Evolutionary conservation across 257 asterid species (phyloP).

Genomic region (Solanum microdontum): DNA sequence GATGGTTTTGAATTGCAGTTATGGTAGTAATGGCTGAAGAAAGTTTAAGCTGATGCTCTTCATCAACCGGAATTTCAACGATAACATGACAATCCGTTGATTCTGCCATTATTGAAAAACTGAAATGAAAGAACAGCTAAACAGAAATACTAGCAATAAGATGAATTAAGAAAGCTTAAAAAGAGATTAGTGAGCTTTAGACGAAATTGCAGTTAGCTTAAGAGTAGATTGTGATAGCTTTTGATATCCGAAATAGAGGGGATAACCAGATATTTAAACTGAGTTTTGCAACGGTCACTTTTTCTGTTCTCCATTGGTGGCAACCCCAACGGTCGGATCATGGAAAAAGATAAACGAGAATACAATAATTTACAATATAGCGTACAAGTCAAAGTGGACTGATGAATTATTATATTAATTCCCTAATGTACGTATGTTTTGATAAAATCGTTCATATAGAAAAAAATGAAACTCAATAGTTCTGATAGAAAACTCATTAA

Average conservation of each 20-base stretch:
- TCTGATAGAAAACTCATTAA: no score
- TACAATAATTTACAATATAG: background rate
- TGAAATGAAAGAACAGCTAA: background rate
- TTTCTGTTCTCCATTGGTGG: constrained; percentile 13
- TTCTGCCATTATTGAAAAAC: constrained; percentile 39
- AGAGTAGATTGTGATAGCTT: constrained; percentile 2
- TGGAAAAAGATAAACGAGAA: background rate
- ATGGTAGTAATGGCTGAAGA: constrained; percentile 13
- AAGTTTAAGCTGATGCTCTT: constrained; percentile 40
- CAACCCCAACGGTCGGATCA: constrained; percentile 21
- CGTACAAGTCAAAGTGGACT: no score
- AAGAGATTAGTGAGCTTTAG: background rate
- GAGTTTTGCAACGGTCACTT: constrained; percentile 45
- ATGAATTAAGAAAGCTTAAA: background rate
- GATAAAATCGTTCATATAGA: no score
- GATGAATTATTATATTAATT: no score
- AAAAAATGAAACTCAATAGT: no score
- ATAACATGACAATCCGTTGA: constrained; percentile 46
- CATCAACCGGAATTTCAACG: constrained; percentile 61
- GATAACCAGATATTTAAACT: constrained; percentile 39
- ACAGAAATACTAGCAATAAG: background rate
- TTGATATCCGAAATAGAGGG: constrained; percentile 5
- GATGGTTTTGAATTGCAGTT: constrained; percentile 57
- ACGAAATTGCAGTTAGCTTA: background rate
- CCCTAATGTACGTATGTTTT: no score